A percentile compares a stretch with the other conserved stretches of the same genome.
These are phyloP conservation scores for Triticum aestivum DNA, from an alignment of 176 grass and related monocot species.

Conservation along the genomic window DNA sequence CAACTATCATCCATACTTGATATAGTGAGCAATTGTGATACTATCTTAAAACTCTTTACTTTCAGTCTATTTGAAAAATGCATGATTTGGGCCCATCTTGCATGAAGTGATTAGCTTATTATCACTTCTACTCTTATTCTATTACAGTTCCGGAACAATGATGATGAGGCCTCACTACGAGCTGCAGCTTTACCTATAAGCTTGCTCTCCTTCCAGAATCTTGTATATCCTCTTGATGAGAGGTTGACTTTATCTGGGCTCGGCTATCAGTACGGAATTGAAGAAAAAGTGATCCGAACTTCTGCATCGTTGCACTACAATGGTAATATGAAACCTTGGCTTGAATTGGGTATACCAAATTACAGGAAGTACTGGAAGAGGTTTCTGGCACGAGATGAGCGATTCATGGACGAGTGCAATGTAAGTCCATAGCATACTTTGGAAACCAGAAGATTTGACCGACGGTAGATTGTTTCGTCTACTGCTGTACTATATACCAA, in stretches of 20 bases:
- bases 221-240: slow-evolving; percentile 76
- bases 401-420: slow-evolving; percentile 97
- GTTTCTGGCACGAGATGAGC: slow-evolving; percentile 71
- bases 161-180: slow-evolving; percentile 58
- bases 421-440: slow-evolving; percentile 65
- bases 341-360: slow-evolving; percentile 91
- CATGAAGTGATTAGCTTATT: slow-evolving; percentile 11
- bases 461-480: slow-evolving; percentile 49
- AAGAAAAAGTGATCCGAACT: slow-evolving; percentile 43
- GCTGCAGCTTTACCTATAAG: slow-evolving; percentile 85
- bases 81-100: slow-evolving; percentile 4
- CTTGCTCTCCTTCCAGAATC: slow-evolving; percentile 79
- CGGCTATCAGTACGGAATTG: slow-evolving; percentile 75
- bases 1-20: background rate
- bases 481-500: slow-evolving; percentile 59
- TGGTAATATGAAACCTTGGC: slow-evolving; percentile 99
- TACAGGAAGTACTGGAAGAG: slow-evolving; percentile 92
- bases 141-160: slow-evolving; percentile 63
- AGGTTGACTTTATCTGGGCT: slow-evolving; percentile 64
- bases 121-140: slow-evolving; percentile 3
- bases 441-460: slow-evolving; percentile 32
- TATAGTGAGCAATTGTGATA: background rate
- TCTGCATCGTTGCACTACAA: slow-evolving; percentile 83
- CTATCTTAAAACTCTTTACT: background rate
- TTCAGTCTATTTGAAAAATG: slow-evolving; percentile 2